Conservation (phyloP, 2,329 filamentous ascomycete genomes). For the Colletotrichum paranaense region DNA sequence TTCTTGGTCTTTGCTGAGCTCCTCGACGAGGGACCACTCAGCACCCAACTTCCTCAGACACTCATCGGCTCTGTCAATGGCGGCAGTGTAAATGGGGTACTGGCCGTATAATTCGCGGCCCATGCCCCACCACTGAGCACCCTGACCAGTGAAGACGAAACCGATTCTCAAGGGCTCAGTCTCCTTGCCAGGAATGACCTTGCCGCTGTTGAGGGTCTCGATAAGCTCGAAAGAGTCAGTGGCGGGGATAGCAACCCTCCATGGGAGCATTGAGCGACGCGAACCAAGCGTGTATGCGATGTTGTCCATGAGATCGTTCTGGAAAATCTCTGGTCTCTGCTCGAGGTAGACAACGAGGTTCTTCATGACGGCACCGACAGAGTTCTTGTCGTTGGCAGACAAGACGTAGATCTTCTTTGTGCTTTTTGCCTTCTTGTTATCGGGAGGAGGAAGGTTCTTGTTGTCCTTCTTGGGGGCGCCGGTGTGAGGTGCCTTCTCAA, state of each 20-base stretch:
- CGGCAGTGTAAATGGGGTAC: slow-evolving; percentile 49
- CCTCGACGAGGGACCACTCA: slow-evolving; percentile 50
- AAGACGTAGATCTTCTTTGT: slow-evolving; percentile 54
- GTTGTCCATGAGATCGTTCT: slow-evolving; percentile 51
- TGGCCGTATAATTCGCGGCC: slow-evolving; percentile 40
- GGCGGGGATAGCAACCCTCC: slow-evolving; percentile 43
- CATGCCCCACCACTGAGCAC: slow-evolving; percentile 42
- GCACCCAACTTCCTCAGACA: slow-evolving; percentile 48
- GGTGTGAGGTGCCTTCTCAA: slow-evolving; percentile 50
- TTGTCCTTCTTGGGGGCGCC: slow-evolving; percentile 22
- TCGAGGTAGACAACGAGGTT: slow-evolving; percentile 52
- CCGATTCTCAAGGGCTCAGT: slow-evolving; percentile 42
- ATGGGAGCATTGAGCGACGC: slow-evolving; percentile 28
- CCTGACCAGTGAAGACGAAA: slow-evolving; percentile 44
- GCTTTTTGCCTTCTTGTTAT: slow-evolving; percentile 19
- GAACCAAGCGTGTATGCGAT: slow-evolving; percentile 36
- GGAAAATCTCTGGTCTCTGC: slow-evolving; percentile 54
- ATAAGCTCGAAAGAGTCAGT: slow-evolving; percentile 36
- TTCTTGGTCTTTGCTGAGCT: slow-evolving; percentile 48
- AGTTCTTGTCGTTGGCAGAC: slow-evolving; percentile 51
- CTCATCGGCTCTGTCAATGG: slow-evolving; percentile 46
- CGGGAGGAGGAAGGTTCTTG: slow-evolving; percentile 36
- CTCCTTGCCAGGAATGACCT: slow-evolving; percentile 49
- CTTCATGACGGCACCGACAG: slow-evolving; percentile 44
- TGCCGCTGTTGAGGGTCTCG: slow-evolving; percentile 49